These are phyloP conservation scores for Schizophyllum commune DNA, from an alignment of 1,284 basidiomycete species.

Conservation along the genomic window DNA sequence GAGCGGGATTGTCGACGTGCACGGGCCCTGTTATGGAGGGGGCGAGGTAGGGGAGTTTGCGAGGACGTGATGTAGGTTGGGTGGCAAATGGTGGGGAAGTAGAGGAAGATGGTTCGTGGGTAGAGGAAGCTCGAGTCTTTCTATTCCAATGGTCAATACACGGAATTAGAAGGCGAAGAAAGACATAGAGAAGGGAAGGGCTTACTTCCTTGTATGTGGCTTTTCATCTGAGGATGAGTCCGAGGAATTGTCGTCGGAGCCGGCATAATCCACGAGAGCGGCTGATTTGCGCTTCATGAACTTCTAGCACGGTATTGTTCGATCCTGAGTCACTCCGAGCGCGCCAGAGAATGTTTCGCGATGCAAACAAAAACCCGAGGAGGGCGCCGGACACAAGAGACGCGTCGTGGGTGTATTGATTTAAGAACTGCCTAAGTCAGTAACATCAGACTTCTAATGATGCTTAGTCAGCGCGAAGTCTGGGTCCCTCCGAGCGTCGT, in stretches of 20 bases:
- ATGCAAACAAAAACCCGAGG: too few relatives aligned
- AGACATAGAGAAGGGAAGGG: not conserved
- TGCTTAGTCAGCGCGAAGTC: not conserved
- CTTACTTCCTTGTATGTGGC: constrained; percentile 20
- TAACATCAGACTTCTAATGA: not conserved
- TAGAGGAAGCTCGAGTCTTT: not conserved
- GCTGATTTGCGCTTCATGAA: constrained; percentile 8
- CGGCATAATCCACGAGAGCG: constrained; percentile 14
- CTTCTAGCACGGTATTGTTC: too few relatives aligned
- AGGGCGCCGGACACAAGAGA: too few relatives aligned
- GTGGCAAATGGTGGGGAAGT: not conserved
- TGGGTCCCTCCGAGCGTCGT: not conserved
- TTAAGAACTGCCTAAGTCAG: not conserved
- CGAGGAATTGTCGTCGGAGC: constrained; percentile 25
- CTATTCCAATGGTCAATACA: not conserved
- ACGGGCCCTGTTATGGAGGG: constrained; percentile 34
- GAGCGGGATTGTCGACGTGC: constrained; percentile 56
- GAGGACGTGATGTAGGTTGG: constrained; percentile 1
- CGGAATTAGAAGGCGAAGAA: not conserved
- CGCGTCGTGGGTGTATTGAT: too few relatives aligned
- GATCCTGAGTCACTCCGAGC: too few relatives aligned
- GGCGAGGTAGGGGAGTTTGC: constrained; percentile 56
- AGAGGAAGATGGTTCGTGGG: not conserved
- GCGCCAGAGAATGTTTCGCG: too few relatives aligned
- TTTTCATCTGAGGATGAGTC: constrained; percentile 1